Evolutionary conservation across 108 stramenopile genomes (phyloP).

Genomic region (Cyclotella baltica): DNA sequence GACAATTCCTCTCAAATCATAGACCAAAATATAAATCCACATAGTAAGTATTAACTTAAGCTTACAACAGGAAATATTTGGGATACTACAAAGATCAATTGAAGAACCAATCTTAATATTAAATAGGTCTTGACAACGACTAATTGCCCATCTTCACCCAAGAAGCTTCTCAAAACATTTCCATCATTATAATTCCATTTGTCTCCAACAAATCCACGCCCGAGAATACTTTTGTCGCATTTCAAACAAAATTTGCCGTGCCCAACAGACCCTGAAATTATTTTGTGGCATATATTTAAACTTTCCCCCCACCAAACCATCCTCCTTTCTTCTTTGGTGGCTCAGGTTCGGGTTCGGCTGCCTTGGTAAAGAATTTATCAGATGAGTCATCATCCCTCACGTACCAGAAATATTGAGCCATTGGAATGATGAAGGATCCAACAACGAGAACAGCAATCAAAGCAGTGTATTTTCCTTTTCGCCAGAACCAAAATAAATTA

Average conservation of each 20-base stretch:
- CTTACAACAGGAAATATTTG: too few relatives aligned
- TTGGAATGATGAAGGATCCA: conserved; percentile 96
- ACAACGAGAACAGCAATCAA: conserved; percentile 92
- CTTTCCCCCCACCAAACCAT: conserved; percentile 22
- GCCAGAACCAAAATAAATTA: background rate
- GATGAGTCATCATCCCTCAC: conserved; percentile 89
- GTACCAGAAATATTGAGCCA: conserved; percentile 99
- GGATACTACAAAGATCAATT: too few relatives aligned
- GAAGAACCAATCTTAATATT: too few relatives aligned
- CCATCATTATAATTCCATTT: background rate
- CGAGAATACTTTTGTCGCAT: background rate
- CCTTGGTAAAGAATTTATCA: conserved; percentile 79
- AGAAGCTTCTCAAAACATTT: too few relatives aligned
- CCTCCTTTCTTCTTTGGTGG: conserved; percentile 79
- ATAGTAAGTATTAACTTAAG: too few relatives aligned
- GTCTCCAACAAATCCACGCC: too few relatives aligned
- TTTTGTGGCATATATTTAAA: background rate
- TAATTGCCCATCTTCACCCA: too few relatives aligned
- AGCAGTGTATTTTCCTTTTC: conserved; percentile 93
- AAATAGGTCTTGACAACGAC: too few relatives aligned
- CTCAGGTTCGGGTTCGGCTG: conserved; percentile 57
- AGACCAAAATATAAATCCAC: too few relatives aligned
- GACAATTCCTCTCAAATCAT: too few relatives aligned
- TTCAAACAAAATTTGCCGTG: background rate
- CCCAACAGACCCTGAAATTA: too few relatives aligned